phyloP scores from a whole-genome alignment of 106 monocot genomes.

The Cymbidium sinense region DNA sequence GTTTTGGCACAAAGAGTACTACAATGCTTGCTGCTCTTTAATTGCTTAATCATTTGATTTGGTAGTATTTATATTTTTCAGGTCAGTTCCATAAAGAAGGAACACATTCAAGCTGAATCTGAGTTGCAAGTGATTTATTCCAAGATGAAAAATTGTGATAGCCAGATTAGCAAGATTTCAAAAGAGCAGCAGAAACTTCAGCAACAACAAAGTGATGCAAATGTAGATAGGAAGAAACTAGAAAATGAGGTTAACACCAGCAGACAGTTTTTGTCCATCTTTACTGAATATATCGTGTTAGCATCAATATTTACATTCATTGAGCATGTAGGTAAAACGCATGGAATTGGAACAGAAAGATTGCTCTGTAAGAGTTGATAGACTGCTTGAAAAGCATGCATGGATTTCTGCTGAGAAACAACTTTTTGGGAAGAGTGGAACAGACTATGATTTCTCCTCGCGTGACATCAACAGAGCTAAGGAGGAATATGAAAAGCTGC shows the following conservation, averaged over 20 bases:
- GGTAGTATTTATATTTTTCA: constrained; percentile 14
- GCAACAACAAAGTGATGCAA: constrained; percentile 71
- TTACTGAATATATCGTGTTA: background rate
- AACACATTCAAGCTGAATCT: constrained; percentile 59
- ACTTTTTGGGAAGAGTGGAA: constrained; percentile 80
- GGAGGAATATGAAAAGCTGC: constrained; percentile 68
- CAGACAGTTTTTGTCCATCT: background rate
- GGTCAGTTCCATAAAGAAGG: constrained; percentile 62
- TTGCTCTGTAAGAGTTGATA: constrained; percentile 69
- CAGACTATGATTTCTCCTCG: constrained; percentile 87
- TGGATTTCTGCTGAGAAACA: constrained; percentile 94
- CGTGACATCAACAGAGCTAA: constrained; percentile 53
- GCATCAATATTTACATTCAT: background rate
- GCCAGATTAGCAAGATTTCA: constrained; percentile 53
- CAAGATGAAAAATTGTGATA: constrained; percentile 85
- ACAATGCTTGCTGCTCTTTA: background rate
- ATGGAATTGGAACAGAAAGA: constrained; percentile 89
- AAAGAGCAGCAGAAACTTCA: constrained; percentile 89
- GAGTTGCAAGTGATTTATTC: constrained; percentile 54
- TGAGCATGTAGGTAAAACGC: constrained; percentile 56
- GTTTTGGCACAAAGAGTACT: background rate
- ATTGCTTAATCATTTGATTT: background rate
- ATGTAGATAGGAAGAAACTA: constrained; percentile 81
- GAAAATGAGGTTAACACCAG: constrained; percentile 82
- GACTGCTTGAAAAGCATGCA: constrained; percentile 72